A percentile compares a stretch with the other conserved stretches of the same genome.
phyloP scores from a whole-genome alignment of 129 eudicot genomes.

The Lactuca saligna region DNA sequence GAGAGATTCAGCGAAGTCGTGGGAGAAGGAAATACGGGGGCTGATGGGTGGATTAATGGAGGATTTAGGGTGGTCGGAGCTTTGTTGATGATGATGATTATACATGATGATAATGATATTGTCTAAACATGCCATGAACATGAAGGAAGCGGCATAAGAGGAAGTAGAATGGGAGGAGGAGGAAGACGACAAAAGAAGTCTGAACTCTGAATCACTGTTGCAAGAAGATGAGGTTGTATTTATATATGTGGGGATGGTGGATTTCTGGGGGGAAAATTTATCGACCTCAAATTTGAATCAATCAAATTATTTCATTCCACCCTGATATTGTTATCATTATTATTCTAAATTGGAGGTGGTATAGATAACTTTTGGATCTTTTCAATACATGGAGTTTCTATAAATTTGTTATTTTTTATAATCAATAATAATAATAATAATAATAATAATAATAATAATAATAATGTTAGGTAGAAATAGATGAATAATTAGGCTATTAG shows the following conservation, averaged over 20 bases:
- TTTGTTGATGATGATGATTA: conserved; percentile 37
- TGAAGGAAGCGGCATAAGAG: conserved; percentile 29
- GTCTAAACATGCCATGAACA: conserved; percentile 32
- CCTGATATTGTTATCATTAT: neutral
- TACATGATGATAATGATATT: conserved; percentile 21
- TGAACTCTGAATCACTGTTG: conserved; percentile 34
- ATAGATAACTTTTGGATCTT: no score
- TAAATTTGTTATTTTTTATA: no score
- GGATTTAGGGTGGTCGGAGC: conserved; percentile 41
- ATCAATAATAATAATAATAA: no score
- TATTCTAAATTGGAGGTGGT: neutral
- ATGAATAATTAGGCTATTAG: no score
- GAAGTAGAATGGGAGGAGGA: conserved; percentile 9
- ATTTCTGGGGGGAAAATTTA: conserved; percentile 31
- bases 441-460: no score
- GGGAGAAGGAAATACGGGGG: conserved; percentile 90
- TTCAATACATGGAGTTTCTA: neutral
- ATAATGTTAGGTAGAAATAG: no score
- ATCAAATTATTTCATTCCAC: conserved; percentile 3
- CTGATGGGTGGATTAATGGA: conserved; percentile 40
- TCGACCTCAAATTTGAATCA: conserved; percentile 36
- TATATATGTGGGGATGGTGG: conserved; percentile 38
- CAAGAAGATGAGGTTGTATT: conserved; percentile 38
- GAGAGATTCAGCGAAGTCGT: conserved; percentile 66
- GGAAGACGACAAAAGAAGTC: conserved; percentile 31